Percentiles rank a stretch among this genome's conserved stretches.
Evolutionary conservation across 2,329 filamentous ascomycete genomes (phyloP).

Genomic region (Colletotrichum tamarilloi): DNA sequence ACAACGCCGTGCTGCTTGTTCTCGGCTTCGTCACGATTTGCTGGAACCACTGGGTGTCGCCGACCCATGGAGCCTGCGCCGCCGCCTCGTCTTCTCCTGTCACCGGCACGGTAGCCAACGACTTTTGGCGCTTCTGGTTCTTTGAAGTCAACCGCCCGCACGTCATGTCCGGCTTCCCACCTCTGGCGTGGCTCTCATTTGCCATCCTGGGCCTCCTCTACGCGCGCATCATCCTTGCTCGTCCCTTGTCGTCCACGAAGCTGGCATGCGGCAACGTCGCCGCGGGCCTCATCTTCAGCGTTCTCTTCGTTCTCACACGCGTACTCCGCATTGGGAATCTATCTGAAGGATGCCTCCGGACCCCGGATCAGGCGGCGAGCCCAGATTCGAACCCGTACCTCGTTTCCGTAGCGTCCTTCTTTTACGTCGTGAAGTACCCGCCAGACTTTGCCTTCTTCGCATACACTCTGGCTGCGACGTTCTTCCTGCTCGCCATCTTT

Average conservation of each 20-base stretch:
- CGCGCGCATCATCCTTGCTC: constrained; percentile 50
- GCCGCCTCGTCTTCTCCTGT: background rate
- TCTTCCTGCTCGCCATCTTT: constrained; percentile 52
- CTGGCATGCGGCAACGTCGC: constrained; percentile 43
- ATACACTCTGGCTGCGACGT: constrained; percentile 51
- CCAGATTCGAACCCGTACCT: constrained; percentile 53
- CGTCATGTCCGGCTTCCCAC: constrained; percentile 54
- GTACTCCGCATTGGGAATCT: constrained; percentile 56
- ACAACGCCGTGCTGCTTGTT: constrained; percentile 49
- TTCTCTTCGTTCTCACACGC: constrained; percentile 55
- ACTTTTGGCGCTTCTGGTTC: constrained; percentile 54
- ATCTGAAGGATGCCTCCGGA: constrained; percentile 54
- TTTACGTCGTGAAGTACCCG: constrained; percentile 59
- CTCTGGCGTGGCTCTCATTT: constrained; percentile 59
- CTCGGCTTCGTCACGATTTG: constrained; percentile 52
- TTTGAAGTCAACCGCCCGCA: constrained; percentile 43
- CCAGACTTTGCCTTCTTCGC: constrained; percentile 59
- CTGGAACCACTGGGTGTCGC: constrained; percentile 60
- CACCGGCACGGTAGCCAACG: constrained; percentile 35
- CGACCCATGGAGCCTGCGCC: constrained; percentile 50
- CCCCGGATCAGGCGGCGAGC: constrained; percentile 47
- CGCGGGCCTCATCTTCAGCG: constrained; percentile 44
- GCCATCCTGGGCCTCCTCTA: constrained; percentile 57
- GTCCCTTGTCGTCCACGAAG: constrained; percentile 43
- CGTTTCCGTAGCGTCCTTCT: constrained; percentile 53